Evolutionary conservation across 208 protist species (phyloP), one percentile per base, ranked within the genome.

Genomic region (Crithidia expoeki): DNA sequence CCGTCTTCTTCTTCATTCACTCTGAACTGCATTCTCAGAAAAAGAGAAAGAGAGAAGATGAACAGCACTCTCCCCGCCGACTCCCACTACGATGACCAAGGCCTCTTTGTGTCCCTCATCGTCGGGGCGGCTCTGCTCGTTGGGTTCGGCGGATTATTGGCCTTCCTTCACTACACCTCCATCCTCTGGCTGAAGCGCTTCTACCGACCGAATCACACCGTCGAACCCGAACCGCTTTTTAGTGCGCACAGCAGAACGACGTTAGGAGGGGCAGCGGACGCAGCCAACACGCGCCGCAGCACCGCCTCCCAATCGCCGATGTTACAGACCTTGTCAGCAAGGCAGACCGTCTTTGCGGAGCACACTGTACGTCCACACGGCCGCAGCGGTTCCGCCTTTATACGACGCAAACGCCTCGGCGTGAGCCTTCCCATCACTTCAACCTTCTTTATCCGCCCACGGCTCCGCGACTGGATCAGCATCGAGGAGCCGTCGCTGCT

Each of bases 31-130:
- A n/a, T n/a, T n/a, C n/a, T n/a, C n/a, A n/a, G n/a, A n/a, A n/a
- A n/a, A n/a, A n/a, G n/a, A n/a, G n/a, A n/a, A n/a, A n/a, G n/a
- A n/a, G n/a, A n/a, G n/a, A 19, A 2, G 21, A 23, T 28, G 47
- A 7, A 4, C 21, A 4, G 21, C 21, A 4, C 47, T 28, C 4
- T 30, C 47, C 2, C 14, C 17, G 4, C 23, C 14, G 62, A 50
- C 7, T n/a, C n/a, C n/a, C n/a, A n/a, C 30, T 95, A 86, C 79
- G 86, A 95, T 74, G 87, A 95, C 56, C 81, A 95, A n/a, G 90
- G 90, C 12, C 75, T 95, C 53, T 79, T 79, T 47, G 79, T 90
- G 57, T 82, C 88, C 11, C 55, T 92, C 25, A 46, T 85, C 16
- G 68, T 92, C 0, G 78, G 84, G 17, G 36, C 44, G 30, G 47